phyloP scores from a whole-genome alignment of 2,329 filamentous ascomycete species.

The Didymella pinodella region DNA sequence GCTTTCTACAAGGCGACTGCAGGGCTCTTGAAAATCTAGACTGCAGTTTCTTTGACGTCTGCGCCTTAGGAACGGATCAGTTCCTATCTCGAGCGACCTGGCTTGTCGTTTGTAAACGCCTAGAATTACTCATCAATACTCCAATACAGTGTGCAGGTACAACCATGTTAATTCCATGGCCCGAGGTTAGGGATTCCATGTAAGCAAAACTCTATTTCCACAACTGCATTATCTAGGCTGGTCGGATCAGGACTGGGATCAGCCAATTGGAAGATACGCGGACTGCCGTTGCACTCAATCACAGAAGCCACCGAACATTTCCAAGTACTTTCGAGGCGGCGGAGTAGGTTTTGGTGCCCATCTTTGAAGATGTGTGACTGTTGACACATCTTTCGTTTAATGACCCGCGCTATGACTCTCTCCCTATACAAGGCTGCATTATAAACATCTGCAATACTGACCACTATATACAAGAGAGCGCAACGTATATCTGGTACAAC shows the following conservation, averaged over 20 bases:
- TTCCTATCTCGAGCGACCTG: neutral
- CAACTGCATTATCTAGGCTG: neutral
- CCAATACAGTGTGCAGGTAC: neutral
- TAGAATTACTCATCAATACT: neutral
- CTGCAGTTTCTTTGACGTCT: neutral
- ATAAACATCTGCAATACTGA: neutral
- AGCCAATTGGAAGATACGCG: neutral
- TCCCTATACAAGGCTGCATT: neutral
- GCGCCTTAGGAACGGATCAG: neutral
- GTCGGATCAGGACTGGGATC: neutral
- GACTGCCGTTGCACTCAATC: neutral
- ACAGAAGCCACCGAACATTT: neutral
- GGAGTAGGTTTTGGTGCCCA: neutral
- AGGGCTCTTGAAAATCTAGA: neutral
- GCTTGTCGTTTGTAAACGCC: neutral
- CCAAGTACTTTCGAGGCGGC: neutral
- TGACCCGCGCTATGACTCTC: neutral
- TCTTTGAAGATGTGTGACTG: neutral
- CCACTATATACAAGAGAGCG: neutral
- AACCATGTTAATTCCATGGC: neutral
- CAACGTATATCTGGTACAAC: neutral
- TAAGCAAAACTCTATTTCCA: neutral
- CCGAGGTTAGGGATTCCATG: neutral
- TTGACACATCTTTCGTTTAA: neutral
- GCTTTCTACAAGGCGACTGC: neutral